Conservation (phyloP, 2,329 filamentous ascomycete genomes). For the Colletotrichum cordylinicola region DNA sequence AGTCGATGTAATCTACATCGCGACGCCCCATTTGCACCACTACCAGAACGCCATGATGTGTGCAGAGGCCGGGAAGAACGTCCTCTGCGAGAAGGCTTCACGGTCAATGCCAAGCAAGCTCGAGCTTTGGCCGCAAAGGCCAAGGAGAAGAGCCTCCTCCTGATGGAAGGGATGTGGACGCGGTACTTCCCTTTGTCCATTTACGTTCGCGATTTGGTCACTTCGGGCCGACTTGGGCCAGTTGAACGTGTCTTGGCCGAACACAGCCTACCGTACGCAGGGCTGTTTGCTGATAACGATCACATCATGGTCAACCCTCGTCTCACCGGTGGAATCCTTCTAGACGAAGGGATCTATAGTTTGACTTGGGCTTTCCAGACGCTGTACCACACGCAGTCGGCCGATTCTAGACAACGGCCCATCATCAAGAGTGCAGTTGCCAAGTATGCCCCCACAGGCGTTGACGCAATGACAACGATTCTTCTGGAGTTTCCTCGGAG, state of each 20-base stretch:
- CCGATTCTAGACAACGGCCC: constrained; percentile 68
- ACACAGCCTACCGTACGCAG: constrained; percentile 63
- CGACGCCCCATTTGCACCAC: constrained; percentile 91
- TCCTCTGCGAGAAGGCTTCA: constrained; percentile 93
- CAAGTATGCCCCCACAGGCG: constrained; percentile 72
- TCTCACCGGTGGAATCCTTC: constrained; percentile 80
- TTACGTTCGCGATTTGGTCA: constrained; percentile 71
- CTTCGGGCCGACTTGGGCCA: constrained; percentile 60
- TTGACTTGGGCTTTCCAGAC: constrained; percentile 92
- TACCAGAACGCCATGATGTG: constrained; percentile 91
- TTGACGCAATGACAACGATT: constrained; percentile 79
- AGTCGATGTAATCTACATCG: constrained; percentile 87
- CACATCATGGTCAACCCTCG: constrained; percentile 84
- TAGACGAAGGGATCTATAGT: constrained; percentile 88
- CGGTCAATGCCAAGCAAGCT: constrained; percentile 80
- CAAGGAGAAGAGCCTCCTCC: constrained; percentile 72
- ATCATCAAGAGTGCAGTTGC: constrained; percentile 72
- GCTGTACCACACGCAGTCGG: constrained; percentile 79
- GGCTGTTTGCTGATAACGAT: constrained; percentile 61
- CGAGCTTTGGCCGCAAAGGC: constrained; percentile 76
- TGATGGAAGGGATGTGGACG: constrained; percentile 92
- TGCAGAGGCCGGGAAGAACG: constrained; percentile 82
- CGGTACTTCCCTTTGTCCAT: constrained; percentile 86
- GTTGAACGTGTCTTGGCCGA: constrained; percentile 67
- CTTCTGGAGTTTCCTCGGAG: constrained; percentile 75